Evolutionary conservation across 352 stramenopile species (phyloP), one percentile per base, ranked within the genome.

Genomic region (Pythium myriotylum): DNA sequence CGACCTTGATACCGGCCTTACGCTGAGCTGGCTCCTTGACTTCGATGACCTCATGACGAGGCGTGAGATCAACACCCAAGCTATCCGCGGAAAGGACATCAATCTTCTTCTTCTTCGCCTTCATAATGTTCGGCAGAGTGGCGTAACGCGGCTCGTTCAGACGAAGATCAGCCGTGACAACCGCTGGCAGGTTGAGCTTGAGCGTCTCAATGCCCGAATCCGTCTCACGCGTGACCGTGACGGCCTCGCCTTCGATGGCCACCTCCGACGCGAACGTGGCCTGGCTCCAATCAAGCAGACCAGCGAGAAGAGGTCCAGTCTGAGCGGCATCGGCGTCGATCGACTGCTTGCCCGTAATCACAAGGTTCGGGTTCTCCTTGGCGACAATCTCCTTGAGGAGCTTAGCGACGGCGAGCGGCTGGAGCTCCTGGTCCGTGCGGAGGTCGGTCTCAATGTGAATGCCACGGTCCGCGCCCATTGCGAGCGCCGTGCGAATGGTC

Each of bases 111-210:
- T 96, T 96, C 82, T 97, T 97, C 29, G 89, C 89, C 84, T 99
- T 99, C 97, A 99, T 99, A 70, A 99, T 99, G 80, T 99, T 99
- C 35, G 97, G 97, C 54, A 99, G 80, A 53, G 96, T 99, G 17
- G 97, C 96, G 79, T 99, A 99, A 14, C 97, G 94, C 35, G 97
- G 97, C 62, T 98, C 96, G 77, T 99, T 99, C 37, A 99, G 85
- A 32, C 97, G 93, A 51, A 99, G 76, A 75, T 99, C 97, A 26
- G 96, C 97, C 4, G 97, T 99, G 41, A 99, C 79, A 8, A 99
- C 96, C 6, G 97, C 96, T 4, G 97, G 97, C 33, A 99, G 74
- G 3, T 61, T 62, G 17, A 98, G 57, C 67, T 93, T 80, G 47
- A 98, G 56, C 39, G 84, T 92, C 72, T 98, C 84, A 10, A 97